Evolutionary conservation across 176 grass and related monocot species (phyloP).

Genomic region (Aegilops sharonensis): DNA sequence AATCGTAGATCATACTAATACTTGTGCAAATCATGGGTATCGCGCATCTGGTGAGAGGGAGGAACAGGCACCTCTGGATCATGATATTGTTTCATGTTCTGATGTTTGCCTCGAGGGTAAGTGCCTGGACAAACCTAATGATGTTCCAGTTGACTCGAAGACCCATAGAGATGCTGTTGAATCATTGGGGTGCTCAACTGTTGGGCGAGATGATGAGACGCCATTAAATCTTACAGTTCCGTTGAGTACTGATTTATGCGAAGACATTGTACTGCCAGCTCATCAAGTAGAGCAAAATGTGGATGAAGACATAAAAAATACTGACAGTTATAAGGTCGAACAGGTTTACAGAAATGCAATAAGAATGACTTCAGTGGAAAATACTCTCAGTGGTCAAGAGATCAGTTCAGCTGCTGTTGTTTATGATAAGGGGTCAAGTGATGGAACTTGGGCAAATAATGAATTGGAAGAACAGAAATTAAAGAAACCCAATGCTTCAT

Average conservation of each 20-base stretch:
- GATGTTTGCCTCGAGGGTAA: conserved; percentile 25
- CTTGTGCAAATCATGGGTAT: not conserved
- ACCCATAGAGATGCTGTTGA: conserved; percentile 6
- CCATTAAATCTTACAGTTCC: conserved; percentile 6
- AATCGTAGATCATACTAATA: not conserved
- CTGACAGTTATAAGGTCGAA: not conserved
- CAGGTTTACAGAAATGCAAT: not conserved
- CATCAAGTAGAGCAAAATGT: conserved; percentile 15
- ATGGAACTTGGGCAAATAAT: not conserved
- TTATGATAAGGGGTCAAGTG: not conserved
- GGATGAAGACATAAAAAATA: not conserved
- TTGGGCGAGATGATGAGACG: not conserved
- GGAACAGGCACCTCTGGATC: not conserved
- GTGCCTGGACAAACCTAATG: not conserved
- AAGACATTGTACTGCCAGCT: not conserved
- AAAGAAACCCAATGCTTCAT: conserved; percentile 10
- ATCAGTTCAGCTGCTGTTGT: not conserved
- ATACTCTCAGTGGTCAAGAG: conserved; percentile 7
- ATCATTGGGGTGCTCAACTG: not conserved
- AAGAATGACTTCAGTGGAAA: conserved; percentile 11
- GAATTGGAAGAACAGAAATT: conserved; percentile 14
- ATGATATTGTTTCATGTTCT: conserved; percentile 1
- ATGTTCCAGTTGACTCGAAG: conserved; percentile 21
- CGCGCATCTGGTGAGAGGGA: not conserved
- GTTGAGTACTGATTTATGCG: conserved; percentile 12